A percentile compares a stretch with the other conserved stretches of the same genome.
These are phyloP conservation scores for Hansfordia pulvinata DNA, from an alignment of 2,329 filamentous ascomycete genomes.

Conservation along the genomic window DNA sequence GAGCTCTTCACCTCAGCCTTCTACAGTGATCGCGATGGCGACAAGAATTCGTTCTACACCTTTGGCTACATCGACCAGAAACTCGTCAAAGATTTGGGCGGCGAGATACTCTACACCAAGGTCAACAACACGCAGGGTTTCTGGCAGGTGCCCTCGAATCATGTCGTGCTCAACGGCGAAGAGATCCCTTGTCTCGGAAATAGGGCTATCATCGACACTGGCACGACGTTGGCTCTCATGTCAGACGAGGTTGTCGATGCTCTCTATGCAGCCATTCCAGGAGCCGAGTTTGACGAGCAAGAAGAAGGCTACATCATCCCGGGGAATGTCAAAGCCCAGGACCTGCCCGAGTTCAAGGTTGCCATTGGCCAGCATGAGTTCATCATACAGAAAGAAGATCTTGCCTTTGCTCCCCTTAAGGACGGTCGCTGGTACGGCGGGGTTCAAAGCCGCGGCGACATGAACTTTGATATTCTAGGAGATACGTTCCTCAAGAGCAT, in stretches of 20 bases:
- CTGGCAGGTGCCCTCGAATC: constrained; percentile 50
- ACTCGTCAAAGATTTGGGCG: constrained; percentile 35
- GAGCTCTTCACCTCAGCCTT: constrained; percentile 54
- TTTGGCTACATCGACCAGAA: constrained; percentile 52
- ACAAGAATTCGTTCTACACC: constrained; percentile 39
- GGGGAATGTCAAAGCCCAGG: constrained; percentile 27
- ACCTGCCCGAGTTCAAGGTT: constrained; percentile 47
- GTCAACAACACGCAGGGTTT: constrained; percentile 53
- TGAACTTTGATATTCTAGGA: constrained; percentile 49
- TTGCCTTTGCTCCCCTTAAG: constrained; percentile 42
- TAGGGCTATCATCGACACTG: constrained; percentile 58
- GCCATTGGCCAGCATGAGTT: constrained; percentile 49
- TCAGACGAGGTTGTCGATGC: constrained; percentile 45
- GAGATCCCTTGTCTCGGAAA: constrained; percentile 36
- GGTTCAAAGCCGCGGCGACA: constrained; percentile 46
- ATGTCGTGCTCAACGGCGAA: constrained; percentile 42
- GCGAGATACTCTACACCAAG: constrained; percentile 43
- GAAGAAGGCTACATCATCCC: constrained; percentile 56
- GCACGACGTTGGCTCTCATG: constrained; percentile 54
- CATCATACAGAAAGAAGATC: constrained; percentile 46
- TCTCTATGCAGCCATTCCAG: constrained; percentile 51
- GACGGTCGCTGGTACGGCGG: constrained; percentile 47
- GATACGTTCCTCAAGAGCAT: constrained; percentile 51
- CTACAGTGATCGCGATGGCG: constrained; percentile 38
- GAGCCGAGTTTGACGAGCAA: constrained; percentile 36